Conservation (phyloP, 169 alveolate species). For the Plasmodium malariae region DNA sequence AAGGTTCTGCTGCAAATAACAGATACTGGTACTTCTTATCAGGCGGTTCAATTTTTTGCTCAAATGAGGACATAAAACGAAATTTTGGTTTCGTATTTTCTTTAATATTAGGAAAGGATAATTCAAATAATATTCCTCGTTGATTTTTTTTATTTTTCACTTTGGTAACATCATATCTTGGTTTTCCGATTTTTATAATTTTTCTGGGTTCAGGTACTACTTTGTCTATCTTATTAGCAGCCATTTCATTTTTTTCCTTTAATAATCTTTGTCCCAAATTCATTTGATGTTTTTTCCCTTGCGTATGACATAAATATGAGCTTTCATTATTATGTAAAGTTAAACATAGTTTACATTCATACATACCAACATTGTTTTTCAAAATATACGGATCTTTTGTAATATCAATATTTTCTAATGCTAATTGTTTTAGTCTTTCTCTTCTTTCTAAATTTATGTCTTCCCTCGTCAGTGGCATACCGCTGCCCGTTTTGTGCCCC, state of each 20-base stretch:
- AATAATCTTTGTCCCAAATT: slow-evolving; percentile 96
- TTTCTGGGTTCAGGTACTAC: slow-evolving; percentile 74
- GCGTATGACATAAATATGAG: slow-evolving; percentile 98
- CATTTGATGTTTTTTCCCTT: slow-evolving; percentile 97
- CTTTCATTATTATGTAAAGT: slow-evolving; percentile 99
- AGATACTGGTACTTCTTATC: slow-evolving; percentile 96
- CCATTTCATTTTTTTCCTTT: slow-evolving; percentile 93
- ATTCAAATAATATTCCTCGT: slow-evolving; percentile 95
- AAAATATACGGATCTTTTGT: slow-evolving; percentile 97
- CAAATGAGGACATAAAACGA: slow-evolving; percentile 98
- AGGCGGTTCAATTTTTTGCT: slow-evolving; percentile 94
- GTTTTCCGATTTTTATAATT: slow-evolving; percentile 96
- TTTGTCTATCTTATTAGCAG: slow-evolving; percentile 46
- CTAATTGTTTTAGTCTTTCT: slow-evolving; percentile 96
- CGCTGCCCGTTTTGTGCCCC: slow-evolving; percentile 98
- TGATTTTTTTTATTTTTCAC: slow-evolving; percentile 94
- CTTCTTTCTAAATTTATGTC: slow-evolving; percentile 95
- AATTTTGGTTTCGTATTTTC: slow-evolving; percentile 89
- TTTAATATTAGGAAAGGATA: slow-evolving; percentile 96
- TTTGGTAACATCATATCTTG: slow-evolving; percentile 97
- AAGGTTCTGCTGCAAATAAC: slow-evolving; percentile 98
- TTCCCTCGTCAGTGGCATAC: slow-evolving; percentile 96
- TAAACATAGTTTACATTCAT: slow-evolving; percentile 94
- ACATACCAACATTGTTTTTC: slow-evolving; percentile 96
- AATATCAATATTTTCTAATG: slow-evolving; percentile 96